Percentiles rank a stretch among this genome's conserved stretches.
Evolutionary conservation across 1,284 basidiomycete species (phyloP).

Genomic region (Cronartium quercuum): DNA sequence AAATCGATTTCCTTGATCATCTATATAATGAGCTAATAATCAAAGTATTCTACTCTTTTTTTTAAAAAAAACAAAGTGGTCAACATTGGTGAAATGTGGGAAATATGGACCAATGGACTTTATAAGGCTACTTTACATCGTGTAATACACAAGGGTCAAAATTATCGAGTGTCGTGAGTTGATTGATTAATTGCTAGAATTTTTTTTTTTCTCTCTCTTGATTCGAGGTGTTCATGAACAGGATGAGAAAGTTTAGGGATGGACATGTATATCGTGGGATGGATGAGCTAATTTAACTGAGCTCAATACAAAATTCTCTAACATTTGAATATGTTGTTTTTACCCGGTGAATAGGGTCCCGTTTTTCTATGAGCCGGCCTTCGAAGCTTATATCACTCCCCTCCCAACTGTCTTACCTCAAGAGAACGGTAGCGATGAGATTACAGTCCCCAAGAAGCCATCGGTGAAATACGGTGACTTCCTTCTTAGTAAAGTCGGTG

Average conservation of each 20-base stretch:
- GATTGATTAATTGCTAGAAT: conserved; percentile 54
- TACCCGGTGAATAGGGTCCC: conserved; percentile 58
- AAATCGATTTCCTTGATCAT: not conserved
- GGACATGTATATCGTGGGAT: too few species aligned
- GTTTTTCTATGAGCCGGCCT: conserved; percentile 81
- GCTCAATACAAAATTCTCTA: not conserved
- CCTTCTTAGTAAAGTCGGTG: conserved; percentile 62
- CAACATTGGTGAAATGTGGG: conserved; percentile 49
- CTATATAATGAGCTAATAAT: not conserved
- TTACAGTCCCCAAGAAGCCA: conserved; percentile 49
- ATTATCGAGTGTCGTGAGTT: conserved; percentile 55
- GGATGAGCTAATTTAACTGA: not conserved
- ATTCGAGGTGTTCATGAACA: not conserved
- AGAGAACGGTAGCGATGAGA: conserved; percentile 6
- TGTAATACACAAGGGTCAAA: conserved; percentile 64
- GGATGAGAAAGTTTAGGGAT: too few species aligned
- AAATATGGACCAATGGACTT: conserved; percentile 72
- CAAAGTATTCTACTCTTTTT: not conserved
- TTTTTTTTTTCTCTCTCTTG: not conserved
- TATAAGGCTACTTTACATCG: conserved; percentile 71
- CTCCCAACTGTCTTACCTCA: conserved; percentile 55
- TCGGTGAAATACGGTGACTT: conserved; percentile 68
- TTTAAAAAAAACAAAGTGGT: conserved; percentile 17
- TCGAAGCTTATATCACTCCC: conserved; percentile 61
- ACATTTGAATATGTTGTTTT: not conserved